Conservation (phyloP, 768 basidiomycete genomes). For the Cystobasidium onofrii region DNA sequence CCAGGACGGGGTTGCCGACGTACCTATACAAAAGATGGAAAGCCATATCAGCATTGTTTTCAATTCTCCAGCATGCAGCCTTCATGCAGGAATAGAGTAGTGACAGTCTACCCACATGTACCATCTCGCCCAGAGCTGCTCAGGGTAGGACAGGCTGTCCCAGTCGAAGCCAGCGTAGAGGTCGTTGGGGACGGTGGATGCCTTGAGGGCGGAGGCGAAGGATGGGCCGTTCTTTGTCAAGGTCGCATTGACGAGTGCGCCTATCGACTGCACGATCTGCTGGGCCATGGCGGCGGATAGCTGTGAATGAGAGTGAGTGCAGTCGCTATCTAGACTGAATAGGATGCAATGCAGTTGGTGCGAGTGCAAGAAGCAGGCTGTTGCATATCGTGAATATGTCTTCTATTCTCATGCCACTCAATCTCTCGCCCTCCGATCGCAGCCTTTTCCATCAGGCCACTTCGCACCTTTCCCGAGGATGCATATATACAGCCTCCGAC, state of each 20-base stretch:
- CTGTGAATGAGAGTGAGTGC: background rate
- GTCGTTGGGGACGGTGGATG: conserved; percentile 8
- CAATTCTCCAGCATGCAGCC: background rate
- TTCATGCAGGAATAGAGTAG: too few relatives aligned
- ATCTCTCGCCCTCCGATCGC: too few relatives aligned
- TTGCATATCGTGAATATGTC: too few relatives aligned
- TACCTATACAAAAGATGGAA: conserved; percentile 87
- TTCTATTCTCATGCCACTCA: too few relatives aligned
- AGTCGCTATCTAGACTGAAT: background rate
- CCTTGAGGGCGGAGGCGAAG: conserved; percentile 7
- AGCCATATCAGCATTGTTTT: too few relatives aligned
- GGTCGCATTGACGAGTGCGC: conserved; percentile 28
- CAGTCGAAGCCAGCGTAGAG: conserved; percentile 23
- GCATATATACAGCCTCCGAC: too few relatives aligned
- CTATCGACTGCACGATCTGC: conserved; percentile 10
- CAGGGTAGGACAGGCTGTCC: conserved; percentile 25
- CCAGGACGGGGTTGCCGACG: conserved; percentile 80
- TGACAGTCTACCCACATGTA: background rate
- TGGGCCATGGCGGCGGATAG: background rate
- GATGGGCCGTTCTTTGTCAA: conserved; percentile 1
- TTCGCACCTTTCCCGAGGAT: too few relatives aligned
- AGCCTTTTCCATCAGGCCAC: too few relatives aligned
- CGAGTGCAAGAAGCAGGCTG: too few relatives aligned
- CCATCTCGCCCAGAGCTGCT: conserved; percentile 48
- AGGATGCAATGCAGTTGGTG: too few relatives aligned